Evolutionary conservation across 1,284 basidiomycete genomes (phyloP).

Genomic region (Cryptococcus maquisensis): DNA sequence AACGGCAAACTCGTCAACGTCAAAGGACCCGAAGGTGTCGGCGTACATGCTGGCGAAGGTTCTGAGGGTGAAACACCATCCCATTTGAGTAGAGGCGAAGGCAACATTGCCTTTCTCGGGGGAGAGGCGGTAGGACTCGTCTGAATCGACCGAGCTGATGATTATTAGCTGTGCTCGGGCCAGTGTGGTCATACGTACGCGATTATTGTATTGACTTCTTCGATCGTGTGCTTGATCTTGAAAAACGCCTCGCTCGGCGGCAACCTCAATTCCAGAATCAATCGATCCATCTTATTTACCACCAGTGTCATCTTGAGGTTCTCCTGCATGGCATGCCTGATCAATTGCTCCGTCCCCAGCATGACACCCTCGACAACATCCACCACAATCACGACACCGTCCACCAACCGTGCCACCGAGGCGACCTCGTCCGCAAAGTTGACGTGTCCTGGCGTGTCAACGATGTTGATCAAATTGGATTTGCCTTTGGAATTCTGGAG

Average conservation of each 20-base stretch:
- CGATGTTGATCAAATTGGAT: conserved; percentile 85
- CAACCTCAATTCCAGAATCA: conserved; percentile 92
- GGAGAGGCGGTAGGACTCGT: conserved; percentile 79
- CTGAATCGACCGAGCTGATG: conserved; percentile 73
- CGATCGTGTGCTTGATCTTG: conserved; percentile 98
- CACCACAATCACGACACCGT: conserved; percentile 90
- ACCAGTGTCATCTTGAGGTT: conserved; percentile 86
- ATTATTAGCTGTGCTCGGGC: background rate
- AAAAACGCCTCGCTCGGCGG: conserved; percentile 96
- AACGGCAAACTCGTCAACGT: conserved; percentile 61
- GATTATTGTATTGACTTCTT: conserved; percentile 95
- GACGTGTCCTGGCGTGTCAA: conserved; percentile 97
- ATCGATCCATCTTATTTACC: conserved; percentile 95
- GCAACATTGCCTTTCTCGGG: conserved; percentile 96
- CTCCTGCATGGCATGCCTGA: conserved; percentile 83
- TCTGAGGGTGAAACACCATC: conserved; percentile 91
- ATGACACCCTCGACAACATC: conserved; percentile 95
- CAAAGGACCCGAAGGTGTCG: conserved; percentile 63
- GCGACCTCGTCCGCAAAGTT: conserved; percentile 98
- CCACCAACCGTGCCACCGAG: conserved; percentile 77
- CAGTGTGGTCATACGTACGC: conserved; percentile 54
- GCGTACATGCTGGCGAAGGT: conserved; percentile 97
- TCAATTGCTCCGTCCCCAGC: conserved; percentile 79
- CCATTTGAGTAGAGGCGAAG: conserved; percentile 94
- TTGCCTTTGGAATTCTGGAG: conserved; percentile 84